Conservation (phyloP, 805 yeast species). For the Candida loeiensis region DNA sequence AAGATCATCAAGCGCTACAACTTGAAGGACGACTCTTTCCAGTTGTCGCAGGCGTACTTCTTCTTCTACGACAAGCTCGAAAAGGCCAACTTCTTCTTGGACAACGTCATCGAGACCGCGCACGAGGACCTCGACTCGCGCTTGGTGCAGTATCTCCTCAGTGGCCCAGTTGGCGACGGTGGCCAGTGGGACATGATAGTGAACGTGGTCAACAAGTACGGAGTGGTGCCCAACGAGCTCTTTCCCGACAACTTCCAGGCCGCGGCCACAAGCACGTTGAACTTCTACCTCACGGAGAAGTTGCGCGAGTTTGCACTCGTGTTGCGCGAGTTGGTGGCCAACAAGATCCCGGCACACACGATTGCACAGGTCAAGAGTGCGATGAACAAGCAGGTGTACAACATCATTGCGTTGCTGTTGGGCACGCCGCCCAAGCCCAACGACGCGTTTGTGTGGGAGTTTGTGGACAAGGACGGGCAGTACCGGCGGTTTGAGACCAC, state of each 20-base stretch:
- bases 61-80: conserved; percentile 86
- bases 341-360: conserved; percentile 38
- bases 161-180: conserved; percentile 74
- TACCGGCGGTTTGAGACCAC: conserved; percentile 51
- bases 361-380: conserved; percentile 32
- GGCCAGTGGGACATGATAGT: conserved; percentile 87
- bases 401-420: conserved; percentile 61
- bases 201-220: conserved; percentile 75
- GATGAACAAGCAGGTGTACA: conserved; percentile 61
- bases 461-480: conserved; percentile 65
- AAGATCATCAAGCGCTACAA: conserved; percentile 59
- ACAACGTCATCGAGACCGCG: conserved; percentile 68
- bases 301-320: conserved; percentile 75
- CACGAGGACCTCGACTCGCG: conserved; percentile 67
- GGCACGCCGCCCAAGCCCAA: conserved; percentile 78
- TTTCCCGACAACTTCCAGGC: conserved; percentile 68
- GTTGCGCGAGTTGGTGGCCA: conserved; percentile 50
- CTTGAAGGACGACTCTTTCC: conserved; percentile 51
- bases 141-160: conserved; percentile 59
- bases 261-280: conserved; percentile 53
- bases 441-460: conserved; percentile 72
- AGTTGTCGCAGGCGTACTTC: conserved; percentile 72
- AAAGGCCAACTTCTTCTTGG: conserved; percentile 76
- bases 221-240: conserved; percentile 68
- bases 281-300: conserved; percentile 61